Base-by-base conservation (phyloP, 192 early-diverging fungal genomes). In the Chytriomyces confervae region DNA sequence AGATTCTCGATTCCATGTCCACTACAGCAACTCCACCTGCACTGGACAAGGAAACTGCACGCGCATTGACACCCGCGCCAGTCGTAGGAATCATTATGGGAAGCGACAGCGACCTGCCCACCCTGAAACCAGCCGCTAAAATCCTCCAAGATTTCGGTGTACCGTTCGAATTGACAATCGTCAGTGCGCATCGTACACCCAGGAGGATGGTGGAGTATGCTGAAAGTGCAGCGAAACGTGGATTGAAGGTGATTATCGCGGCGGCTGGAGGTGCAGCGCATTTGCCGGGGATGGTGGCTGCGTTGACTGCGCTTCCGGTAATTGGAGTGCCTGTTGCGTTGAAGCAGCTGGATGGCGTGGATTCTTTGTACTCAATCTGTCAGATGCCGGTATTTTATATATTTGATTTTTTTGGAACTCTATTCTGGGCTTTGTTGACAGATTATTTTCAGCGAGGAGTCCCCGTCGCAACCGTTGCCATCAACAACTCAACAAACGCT, bases 51-150 rank as follows among this genome's bases (percentile, higher is more conserved):
- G 44, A 16, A 50, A 75, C n/a, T 65, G 46, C 63, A 65, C 63
- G 36, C 69, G 62, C 74, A 9, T 27, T 78, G 27, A 50, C 29
- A 5, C 24, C 68, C 10, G 44, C 61, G 47, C 95, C 96, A 8
- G 79, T 96, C 20, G 97, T 99, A 6, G 96, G 94, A 53, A 96
- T 99, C 73, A 98, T 99, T 73, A 99, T 99, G 98, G 98, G 98
- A 11, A 96, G 94, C 0, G 98, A 99, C 86, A 96, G 95, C 13
- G 98, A 99, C 79, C 87, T 99, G 63, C 97, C 96, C 45, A 94
- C 92, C 0, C 93, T 99, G 91, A 95, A 93, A 63, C 86, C 94
- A 3, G 96, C 95, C 44, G 97, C 96, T 18, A 80, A 91, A 76
- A 94, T 98, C 65, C 87, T 99, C 44, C 89, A 93, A 76, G 89